Conservation (phyloP, 176 grass and related monocot species). For the Avena eriantha region DNA sequence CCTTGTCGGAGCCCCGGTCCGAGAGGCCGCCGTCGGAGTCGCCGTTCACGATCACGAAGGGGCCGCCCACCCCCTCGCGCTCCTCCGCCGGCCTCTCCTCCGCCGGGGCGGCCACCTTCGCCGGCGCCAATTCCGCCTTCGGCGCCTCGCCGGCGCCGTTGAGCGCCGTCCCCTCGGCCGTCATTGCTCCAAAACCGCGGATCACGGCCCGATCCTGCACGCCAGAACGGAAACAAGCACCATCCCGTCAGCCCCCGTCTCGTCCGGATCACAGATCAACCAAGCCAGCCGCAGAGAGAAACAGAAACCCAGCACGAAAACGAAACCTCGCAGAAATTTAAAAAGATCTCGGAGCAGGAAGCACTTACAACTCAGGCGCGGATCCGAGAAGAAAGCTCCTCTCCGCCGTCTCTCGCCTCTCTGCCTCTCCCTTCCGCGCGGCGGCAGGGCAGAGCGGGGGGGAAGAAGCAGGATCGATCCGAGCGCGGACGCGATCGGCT, state of each 20-base stretch:
- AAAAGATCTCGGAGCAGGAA: background rate
- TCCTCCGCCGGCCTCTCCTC: constrained; percentile 48
- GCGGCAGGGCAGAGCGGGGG: background rate
- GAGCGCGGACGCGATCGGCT: constrained; percentile 3
- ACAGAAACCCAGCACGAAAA: background rate
- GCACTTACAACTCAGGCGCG: constrained; percentile 45
- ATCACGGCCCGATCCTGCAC: constrained; percentile 57
- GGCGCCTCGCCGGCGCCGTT: constrained; percentile 42
- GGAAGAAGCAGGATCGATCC: constrained; percentile 14
- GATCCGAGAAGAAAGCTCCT: constrained; percentile 38
- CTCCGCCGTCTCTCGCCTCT: background rate
- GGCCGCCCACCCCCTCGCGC: constrained; percentile 43
- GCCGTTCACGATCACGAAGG: constrained; percentile 57
- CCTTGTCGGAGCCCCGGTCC: constrained; percentile 45
- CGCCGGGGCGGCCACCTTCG: constrained; percentile 30
- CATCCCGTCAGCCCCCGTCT: background rate
- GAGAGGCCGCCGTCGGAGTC: constrained; percentile 49
- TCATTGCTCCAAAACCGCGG: constrained; percentile 50
- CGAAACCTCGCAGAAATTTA: background rate
- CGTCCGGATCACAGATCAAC: constrained; percentile 35
- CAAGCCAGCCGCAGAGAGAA: background rate
- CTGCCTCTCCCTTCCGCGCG: constrained; percentile 10
- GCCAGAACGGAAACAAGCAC: background rate
- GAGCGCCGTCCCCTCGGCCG: constrained; percentile 55
- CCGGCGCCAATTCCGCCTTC: constrained; percentile 45